Conservation (phyloP, 1,139 yeast species). For the Candida freyschussii region DNA sequence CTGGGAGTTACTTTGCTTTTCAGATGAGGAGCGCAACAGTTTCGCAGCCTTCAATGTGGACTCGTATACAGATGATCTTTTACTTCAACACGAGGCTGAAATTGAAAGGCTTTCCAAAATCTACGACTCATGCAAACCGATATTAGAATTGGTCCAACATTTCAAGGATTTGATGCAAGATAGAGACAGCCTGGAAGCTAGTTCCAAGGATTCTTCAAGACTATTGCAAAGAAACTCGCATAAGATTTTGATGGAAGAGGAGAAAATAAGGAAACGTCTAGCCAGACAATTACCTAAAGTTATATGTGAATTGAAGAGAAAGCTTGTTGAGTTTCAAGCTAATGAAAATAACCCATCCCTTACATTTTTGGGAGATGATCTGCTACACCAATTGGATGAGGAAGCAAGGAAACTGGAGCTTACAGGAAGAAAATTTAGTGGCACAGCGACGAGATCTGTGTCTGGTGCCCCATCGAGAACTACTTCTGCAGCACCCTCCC, state of each 20-base stretch:
- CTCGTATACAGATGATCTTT: conserved; percentile 45
- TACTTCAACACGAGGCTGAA: conserved; percentile 61
- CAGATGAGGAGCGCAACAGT: conserved; percentile 39
- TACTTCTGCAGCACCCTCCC: conserved; percentile 14
- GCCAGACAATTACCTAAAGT: conserved; percentile 63
- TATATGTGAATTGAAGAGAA: conserved; percentile 45
- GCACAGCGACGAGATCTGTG: conserved; percentile 13
- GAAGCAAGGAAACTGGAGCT: conserved; percentile 18
- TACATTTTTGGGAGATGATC: conserved; percentile 40
- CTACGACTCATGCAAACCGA: conserved; percentile 47
- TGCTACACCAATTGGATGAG: conserved; percentile 41
- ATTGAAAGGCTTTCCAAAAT: conserved; percentile 46
- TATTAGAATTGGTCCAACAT: conserved; percentile 50
- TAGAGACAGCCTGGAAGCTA: conserved; percentile 56
- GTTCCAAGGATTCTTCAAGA: conserved; percentile 78
- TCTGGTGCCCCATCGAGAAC: conserved; percentile 15
- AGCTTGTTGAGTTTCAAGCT: conserved; percentile 44
- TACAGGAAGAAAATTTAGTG: conserved; percentile 20
- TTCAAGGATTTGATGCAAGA: conserved; percentile 56
- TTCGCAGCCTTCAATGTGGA: conserved; percentile 31
- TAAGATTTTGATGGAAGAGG: conserved; percentile 74
- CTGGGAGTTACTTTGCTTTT: conserved; percentile 62
- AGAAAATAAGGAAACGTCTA: conserved; percentile 63
- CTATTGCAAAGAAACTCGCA: conserved; percentile 74
- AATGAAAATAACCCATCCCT: conserved; percentile 28